phyloP scores from a whole-genome alignment of 257 asterid genomes.

The Gynochthodes officinalis region DNA sequence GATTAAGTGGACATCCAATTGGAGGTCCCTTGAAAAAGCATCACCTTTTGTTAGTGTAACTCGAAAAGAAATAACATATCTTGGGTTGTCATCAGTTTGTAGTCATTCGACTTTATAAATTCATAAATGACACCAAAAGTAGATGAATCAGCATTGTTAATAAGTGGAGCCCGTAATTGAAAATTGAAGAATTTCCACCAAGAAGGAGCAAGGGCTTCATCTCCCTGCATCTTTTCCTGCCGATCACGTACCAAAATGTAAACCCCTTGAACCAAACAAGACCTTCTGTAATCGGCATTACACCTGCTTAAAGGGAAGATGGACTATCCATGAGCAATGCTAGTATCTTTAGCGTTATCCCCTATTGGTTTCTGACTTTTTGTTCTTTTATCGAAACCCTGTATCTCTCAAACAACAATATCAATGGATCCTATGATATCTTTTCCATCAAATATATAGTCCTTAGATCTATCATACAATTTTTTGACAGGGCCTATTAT shows the following conservation, averaged over 20 bases:
- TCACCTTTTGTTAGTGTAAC: conserved; percentile 86
- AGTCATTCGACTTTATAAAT: conserved; percentile 29
- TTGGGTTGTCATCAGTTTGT: conserved; percentile 35
- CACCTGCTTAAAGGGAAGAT: conserved; percentile 41
- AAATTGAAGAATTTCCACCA: conserved; percentile 81
- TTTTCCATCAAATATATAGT: too few relatives aligned
- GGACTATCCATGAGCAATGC: too few relatives aligned
- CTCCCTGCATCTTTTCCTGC: conserved; percentile 63
- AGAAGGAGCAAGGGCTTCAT: conserved; percentile 72
- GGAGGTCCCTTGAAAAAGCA: conserved; percentile 62
- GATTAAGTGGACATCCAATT: conserved; percentile 59
- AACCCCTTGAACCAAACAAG: conserved; percentile 81
- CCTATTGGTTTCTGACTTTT: too few relatives aligned
- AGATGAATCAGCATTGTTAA: conserved; percentile 71
- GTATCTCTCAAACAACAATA: too few relatives aligned
- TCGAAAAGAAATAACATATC: conserved; percentile 62
- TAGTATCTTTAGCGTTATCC: too few relatives aligned
- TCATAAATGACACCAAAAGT: conserved; percentile 74
- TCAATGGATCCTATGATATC: too few relatives aligned
- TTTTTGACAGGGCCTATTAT: too few relatives aligned
- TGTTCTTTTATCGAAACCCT: too few relatives aligned
- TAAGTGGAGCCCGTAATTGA: conserved; percentile 46
- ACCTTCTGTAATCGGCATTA: conserved; percentile 53
- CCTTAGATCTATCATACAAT: too few relatives aligned
- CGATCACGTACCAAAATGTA: conserved; percentile 83